These are phyloP conservation scores for Paulownia fortunei DNA, from an alignment of 257 asterid species.

Conservation along the genomic window DNA sequence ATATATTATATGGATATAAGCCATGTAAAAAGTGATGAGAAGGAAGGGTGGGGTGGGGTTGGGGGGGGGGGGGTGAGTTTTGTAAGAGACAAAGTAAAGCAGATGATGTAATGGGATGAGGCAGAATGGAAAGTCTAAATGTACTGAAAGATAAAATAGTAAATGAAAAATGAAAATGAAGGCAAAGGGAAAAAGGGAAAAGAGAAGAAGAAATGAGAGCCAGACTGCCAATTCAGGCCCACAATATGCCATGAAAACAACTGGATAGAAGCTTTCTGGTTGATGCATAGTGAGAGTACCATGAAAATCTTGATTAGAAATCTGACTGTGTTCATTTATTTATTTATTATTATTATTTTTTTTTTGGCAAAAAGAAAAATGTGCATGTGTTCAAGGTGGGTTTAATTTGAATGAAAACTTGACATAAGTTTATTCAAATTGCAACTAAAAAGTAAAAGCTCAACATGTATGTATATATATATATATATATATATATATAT, in stretches of 20 bases:
- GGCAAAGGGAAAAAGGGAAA: not conserved
- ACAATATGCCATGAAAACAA: constrained; percentile 32
- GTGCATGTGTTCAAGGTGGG: not conserved
- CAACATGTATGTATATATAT: too few relatives aligned
- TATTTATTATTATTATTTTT: not conserved
- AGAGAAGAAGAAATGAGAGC: not conserved
- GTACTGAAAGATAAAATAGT: constrained; percentile 36
- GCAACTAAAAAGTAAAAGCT: not conserved
- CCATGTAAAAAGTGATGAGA: not conserved
- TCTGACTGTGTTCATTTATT: not conserved
- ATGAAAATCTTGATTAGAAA: constrained; percentile 27
- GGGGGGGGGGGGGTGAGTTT: not conserved
- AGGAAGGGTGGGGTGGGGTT: not conserved
- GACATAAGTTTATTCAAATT: not conserved
- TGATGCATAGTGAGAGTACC: constrained; percentile 17
- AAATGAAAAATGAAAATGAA: constrained; percentile 17
- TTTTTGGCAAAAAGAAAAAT: not conserved
- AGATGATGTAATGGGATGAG: constrained; percentile 31
- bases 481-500: too few relatives aligned
- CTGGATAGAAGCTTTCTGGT: constrained; percentile 18
- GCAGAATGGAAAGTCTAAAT: constrained; percentile 43
- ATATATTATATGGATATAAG: not conserved
- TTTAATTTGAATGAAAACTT: too few relatives aligned
- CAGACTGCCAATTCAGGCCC: constrained; percentile 26
- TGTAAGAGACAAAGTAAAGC: constrained; percentile 34